Base-by-base conservation (phyloP, 176 grass and related monocot genomes). In the Coix lacrymajobi region DNA sequence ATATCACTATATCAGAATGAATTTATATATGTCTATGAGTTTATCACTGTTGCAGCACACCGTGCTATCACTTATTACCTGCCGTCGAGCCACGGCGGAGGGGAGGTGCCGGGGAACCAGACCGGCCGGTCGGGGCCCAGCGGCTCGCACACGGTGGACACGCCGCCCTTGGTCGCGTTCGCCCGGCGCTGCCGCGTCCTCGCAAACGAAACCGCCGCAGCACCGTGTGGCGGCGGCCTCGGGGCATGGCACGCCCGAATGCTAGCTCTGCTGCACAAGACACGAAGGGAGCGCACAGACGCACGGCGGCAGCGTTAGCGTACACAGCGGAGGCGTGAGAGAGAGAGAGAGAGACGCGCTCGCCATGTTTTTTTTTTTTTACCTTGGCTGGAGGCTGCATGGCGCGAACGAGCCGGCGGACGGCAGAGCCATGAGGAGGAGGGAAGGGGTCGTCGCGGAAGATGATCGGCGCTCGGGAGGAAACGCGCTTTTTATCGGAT, bases 71-170 rank as follows among this genome's bases (percentile, higher is more conserved):
- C 52, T 62, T 61, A 97, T 62, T 61, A 97, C 94, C 94, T 97
- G 79, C 96, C 96, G 80, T 98, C 92, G 64, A 98, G 96, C 96
- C 96, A 98, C 72, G 84, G 64, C 0, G 90, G 92, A 76, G 96
- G 84, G 24, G 90, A 32, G 68, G 66, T 91, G 20, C 96, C 96
- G 63, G 92, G 96, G 85, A 98, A 98, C 92, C 92, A 95, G 68
- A 98, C 52, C 73, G 96, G 96, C 48, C 92, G 71, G 79, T 98
- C 96, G 5, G 90, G 92, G 4, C 90, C 92, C 51, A 98, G 79
- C 25, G 92, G 96, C 76, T 98, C 76, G 81, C 96, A 98, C 24
- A 88, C 90, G 44, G 88, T 78, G 22, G 96, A 95, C 20, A 98
- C 84, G 20, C 94, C 86, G 62, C 92, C 77, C 72, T 98, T 98